phyloP scores from a whole-genome alignment of 2,329 filamentous ascomycete genomes.

The Grosmannia clavigera region DNA sequence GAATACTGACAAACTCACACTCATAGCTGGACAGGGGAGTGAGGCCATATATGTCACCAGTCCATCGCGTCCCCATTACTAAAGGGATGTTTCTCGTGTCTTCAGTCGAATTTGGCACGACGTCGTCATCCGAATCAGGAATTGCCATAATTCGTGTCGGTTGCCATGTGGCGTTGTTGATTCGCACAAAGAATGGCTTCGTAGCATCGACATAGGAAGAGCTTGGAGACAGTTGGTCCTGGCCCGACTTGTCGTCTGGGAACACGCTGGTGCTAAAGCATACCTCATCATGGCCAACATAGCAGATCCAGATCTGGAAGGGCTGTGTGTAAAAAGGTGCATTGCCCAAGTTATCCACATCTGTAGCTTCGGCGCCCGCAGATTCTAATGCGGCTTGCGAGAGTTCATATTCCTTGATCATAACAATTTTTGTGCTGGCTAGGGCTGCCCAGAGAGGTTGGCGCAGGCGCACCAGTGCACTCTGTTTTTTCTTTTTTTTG shows the following conservation, averaged over 20 bases:
- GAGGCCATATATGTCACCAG: slow-evolving; percentile 56
- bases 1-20: slow-evolving; percentile 62
- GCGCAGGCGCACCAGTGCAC: slow-evolving; percentile 76
- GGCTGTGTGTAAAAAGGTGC: slow-evolving; percentile 59
- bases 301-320: slow-evolving; percentile 68
- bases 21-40: slow-evolving; percentile 65
- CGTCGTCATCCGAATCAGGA: slow-evolving; percentile 11
- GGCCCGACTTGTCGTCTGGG: slow-evolving; percentile 24
- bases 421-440: slow-evolving; percentile 91
- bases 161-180: slow-evolving; percentile 72
- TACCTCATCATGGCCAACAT: slow-evolving; percentile 66
- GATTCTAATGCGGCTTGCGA: slow-evolving; percentile 65
- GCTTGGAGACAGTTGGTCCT: slow-evolving; percentile 2
- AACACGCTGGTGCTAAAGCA: slow-evolving; percentile 64
- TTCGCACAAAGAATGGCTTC: slow-evolving; percentile 67
- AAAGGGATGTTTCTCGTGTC: background rate
- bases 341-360: slow-evolving; percentile 65
- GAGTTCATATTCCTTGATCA: slow-evolving; percentile 82
- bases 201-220: slow-evolving; percentile 47
- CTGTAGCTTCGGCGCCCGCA: slow-evolving; percentile 60
- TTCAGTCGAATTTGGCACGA: background rate
- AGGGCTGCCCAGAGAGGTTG: slow-evolving; percentile 91
- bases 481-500: slow-evolving; percentile 84
- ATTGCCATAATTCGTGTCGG: slow-evolving; percentile 56
- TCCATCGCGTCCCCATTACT: slow-evolving; percentile 44